These are phyloP conservation scores for Wickerhamiella parazyma DNA, from an alignment of 805 yeast genomes.

Conservation along the genomic window DNA sequence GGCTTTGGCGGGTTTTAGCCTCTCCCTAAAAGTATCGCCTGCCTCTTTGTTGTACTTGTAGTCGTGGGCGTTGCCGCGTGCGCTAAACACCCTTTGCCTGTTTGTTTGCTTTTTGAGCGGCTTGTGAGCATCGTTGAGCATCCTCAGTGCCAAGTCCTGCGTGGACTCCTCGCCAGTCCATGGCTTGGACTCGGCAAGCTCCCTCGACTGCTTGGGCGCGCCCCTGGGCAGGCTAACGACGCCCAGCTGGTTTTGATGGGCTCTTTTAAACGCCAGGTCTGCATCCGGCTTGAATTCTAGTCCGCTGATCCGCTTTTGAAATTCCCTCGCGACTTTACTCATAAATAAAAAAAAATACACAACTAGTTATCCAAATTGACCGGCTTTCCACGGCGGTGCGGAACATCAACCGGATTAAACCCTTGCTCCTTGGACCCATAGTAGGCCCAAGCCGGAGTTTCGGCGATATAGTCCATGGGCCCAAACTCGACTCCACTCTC, in stretches of 20 bases:
- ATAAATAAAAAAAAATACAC: background rate
- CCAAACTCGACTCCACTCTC: constrained; percentile 52
- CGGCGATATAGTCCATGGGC: constrained; percentile 66
- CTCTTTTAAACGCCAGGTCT: constrained; percentile 26
- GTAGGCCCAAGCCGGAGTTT: constrained; percentile 83
- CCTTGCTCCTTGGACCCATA: constrained; percentile 82
- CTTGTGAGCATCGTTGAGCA: constrained; percentile 41
- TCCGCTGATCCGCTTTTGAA: constrained; percentile 10
- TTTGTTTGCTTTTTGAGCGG: constrained; percentile 23
- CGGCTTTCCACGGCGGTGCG: constrained; percentile 31
- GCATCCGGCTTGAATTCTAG: constrained; percentile 15
- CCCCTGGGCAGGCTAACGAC: constrained; percentile 31
- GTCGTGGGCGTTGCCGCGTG: constrained; percentile 53
- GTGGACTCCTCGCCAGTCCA: constrained; percentile 47
- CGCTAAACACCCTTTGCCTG: constrained; percentile 37
- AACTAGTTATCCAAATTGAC: constrained; percentile 9
- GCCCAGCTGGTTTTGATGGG: constrained; percentile 32
- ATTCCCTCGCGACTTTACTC: background rate
- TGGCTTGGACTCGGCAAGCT: constrained; percentile 37
- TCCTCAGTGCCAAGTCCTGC: constrained; percentile 36
- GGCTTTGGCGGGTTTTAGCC: constrained; percentile 7
- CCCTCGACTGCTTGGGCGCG: constrained; percentile 34
- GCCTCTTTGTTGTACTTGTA: constrained; percentile 36
- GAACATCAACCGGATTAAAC: constrained; percentile 72
- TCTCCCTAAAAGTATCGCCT: constrained; percentile 16